Evolutionary conservation across 129 eudicot species (phyloP).

Genomic region (Lactuca saligna): DNA sequence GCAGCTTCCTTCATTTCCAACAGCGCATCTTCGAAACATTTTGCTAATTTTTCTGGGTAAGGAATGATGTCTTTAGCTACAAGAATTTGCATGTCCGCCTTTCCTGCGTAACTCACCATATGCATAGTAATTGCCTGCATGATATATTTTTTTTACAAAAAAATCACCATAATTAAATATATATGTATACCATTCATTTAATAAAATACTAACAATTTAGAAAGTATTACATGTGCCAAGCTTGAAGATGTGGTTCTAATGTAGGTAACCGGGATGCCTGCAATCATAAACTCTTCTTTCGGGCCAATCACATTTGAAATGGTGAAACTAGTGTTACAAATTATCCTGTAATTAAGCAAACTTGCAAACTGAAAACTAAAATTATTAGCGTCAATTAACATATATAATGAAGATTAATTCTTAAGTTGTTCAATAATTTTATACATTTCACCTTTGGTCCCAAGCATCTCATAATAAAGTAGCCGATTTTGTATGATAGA

Average conservation of each 20-base stretch:
- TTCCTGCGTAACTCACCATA: slow-evolving; percentile 84
- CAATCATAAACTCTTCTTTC: slow-evolving; percentile 52
- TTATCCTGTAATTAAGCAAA: slow-evolving; percentile 55
- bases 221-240: slow-evolving; percentile 65
- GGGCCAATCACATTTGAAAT: slow-evolving; percentile 82
- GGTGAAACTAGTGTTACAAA: slow-evolving; percentile 69
- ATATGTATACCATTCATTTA: slow-evolving; percentile 1
- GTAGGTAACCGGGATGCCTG: slow-evolving; percentile 56
- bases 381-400: slow-evolving; percentile 2
- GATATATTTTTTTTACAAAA: neutral
- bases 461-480: slow-evolving; percentile 41
- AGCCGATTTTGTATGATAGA: slow-evolving; percentile 50
- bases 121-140: slow-evolving; percentile 84
- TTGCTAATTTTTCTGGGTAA: slow-evolving; percentile 66
- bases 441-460: slow-evolving; percentile 58
- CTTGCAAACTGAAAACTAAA: slow-evolving; percentile 49
- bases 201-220: neutral
- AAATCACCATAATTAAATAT: neutral
- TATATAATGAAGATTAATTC: neutral
- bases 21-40: slow-evolving; percentile 75
- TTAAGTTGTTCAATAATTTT: neutral
- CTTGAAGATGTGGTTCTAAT: slow-evolving; percentile 53
- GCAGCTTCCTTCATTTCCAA: slow-evolving; percentile 74
- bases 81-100: slow-evolving; percentile 75
- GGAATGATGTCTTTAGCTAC: slow-evolving; percentile 84